Base-by-base conservation (phyloP, 2,329 filamentous ascomycete genomes). In the Diaporthe vaccinii region DNA sequence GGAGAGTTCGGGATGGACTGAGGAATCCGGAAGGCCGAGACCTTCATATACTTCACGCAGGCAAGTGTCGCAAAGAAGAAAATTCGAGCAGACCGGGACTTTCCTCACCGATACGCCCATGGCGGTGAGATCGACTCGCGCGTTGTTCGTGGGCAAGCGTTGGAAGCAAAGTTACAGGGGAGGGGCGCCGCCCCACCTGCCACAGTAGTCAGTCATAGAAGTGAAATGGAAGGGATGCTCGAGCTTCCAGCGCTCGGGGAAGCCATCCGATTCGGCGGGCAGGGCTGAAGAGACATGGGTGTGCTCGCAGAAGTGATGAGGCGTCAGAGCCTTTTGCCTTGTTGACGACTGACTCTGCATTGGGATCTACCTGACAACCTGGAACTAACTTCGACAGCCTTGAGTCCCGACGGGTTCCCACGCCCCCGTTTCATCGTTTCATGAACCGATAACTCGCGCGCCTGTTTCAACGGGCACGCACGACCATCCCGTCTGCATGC, bases 201-300 rank as follows among this genome's bases (percentile, higher is more conserved):
- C 55, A 61, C 73, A 39, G 53, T 53, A 61, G 69, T 68, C 74
- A 75, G 69, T 68, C 74, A 73, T 73, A 55, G 57, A 55, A 69
- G 51, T 55, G 61, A 22, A 61, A 75, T 39, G 57, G 61, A 55
- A 67, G 62, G 61, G 61, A 44, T 75, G 28, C 55, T 72, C 28
- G 69, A 59, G 65, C 51, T 73, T 57, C 53, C 58, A 73, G 51
- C 14, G n/a, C 15, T 34, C 55, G 51, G 36, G 70, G 61, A 73
- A 49, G 74, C 61, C 71, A 65, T 73, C 74, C 74, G 69, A 75
- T 75, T 75, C 74, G 74, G 71, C 58, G 61, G 61, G 65, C 62
- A 73, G 72, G 72, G 72, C 72, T 73, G 72, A 65, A 49, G 20
- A 46, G 14, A 67, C 72, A 73, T 73, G 73, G 73, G 36, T 57